Evolutionary conservation across 345 rosid species (phyloP).

Genomic region (Psidium friedrichsthalianum): DNA sequence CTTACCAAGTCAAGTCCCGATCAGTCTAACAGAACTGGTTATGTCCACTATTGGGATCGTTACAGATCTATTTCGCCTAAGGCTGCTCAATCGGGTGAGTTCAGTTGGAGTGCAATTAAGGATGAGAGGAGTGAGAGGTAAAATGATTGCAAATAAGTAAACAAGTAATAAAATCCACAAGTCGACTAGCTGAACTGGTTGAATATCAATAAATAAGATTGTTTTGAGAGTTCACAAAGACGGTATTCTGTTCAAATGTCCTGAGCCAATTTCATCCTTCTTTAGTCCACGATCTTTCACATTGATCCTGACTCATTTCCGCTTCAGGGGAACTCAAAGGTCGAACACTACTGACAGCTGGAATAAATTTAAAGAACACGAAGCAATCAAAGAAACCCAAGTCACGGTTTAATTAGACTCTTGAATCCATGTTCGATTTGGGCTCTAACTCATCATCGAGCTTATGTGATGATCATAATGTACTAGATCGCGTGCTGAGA

Average conservation of each 20-base stretch:
- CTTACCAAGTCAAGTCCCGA: background rate
- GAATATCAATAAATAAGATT: background rate
- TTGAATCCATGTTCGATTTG: slow-evolving; percentile 1
- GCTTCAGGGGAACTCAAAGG: slow-evolving; percentile 1
- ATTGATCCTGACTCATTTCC: slow-evolving; percentile 8
- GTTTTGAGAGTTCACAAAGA: background rate
- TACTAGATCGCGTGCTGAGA: background rate
- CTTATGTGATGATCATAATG: slow-evolving; percentile 13
- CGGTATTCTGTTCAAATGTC: background rate
- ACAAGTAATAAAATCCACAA: background rate
- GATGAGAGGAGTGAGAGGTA: background rate
- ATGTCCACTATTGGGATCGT: background rate
- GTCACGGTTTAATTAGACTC: background rate
- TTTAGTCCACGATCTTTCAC: background rate
- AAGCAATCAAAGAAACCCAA: background rate
- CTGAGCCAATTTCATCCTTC: background rate
- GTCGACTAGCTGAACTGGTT: background rate
- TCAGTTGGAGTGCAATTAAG: background rate
- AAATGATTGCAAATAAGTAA: background rate
- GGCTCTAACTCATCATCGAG: background rate
- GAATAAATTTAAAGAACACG: background rate
- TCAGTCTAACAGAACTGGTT: background rate
- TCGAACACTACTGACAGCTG: slow-evolving; percentile 5
- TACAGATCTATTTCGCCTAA: background rate
- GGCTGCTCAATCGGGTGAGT: background rate